Evolutionary conservation across 1,284 basidiomycete species (phyloP), one percentile per base, ranked within the genome.

Genomic region (Ceratobasidium sp.): DNA sequence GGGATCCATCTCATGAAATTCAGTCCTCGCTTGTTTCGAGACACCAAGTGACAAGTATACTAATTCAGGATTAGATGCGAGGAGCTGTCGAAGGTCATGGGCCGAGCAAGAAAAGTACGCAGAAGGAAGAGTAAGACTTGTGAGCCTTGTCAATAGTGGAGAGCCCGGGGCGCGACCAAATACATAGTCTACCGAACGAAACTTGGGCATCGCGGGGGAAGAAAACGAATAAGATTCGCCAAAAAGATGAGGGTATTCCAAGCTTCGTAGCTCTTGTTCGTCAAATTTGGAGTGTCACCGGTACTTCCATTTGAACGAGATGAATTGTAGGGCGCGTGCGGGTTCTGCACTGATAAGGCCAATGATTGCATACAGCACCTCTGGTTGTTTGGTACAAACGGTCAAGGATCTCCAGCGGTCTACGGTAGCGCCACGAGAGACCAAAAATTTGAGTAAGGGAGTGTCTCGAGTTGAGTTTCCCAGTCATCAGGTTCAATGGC

Each of bases 91-190:
- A n/a, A 47, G 62, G 8, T 53, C 30, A 14, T 13, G 19, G 9
- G 36, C 4, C 33, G 30, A 41, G 54, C 19, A 7, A 25, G 11
- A 27, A 23, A 4, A 8, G 25, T n/a, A 52, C 49, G 49, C 3
- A 3, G 64, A 19, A 23, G 50, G 33, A 36, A 57, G 42, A 16
- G 25, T 57, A 2, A 68, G 54, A 14, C 33, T 44, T 13, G 21
- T 19, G 19, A 68, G 54, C 14, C 54, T 53, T 6, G 64, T 50
- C 21, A 68, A 21, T 23, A 68, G 29, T 27, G 64, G 64, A 2
- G 23, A 21, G n/a, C n/a, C n/a, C n/a, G n/a, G n/a, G 7, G 47
- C 2, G 11, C 47, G 2, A 21, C 41, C 23, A 4, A 57, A 44
- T 7, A 56, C 21, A 27, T 36, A 68, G 30, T 68, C 11, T 14